Base-by-base conservation (phyloP, 1,284 basidiomycete species). In the Cryptococcus sp. region DNA sequence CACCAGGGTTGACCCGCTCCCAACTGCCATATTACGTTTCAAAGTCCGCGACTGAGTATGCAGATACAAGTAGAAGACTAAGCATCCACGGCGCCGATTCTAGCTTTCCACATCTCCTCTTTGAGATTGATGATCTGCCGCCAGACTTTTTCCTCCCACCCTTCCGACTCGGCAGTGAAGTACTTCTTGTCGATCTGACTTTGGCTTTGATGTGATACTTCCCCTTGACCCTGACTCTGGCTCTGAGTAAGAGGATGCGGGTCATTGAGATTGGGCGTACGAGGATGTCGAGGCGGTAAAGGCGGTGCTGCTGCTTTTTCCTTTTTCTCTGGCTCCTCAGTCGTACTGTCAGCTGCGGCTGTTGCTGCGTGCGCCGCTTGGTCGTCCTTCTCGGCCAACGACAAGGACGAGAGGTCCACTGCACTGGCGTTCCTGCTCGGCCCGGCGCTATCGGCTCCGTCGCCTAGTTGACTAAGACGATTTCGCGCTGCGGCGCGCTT, bases 71-170 rank as follows among this genome's bases (percentile, higher is more conserved):
- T 8, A 45, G 10, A 15, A 48, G 39, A 56, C 40, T 58, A 38
- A 15, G 58, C 65, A 48, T 67, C 66, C 11, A 85, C 69, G 5
- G 85, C 86, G 1, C 92, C 92, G 38, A 93, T 80, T 54, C 91
- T 81, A 39, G 91, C 88, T 85, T 86, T 91, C 79, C 90, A 93
- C 88, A 95, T 92, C 53, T 88, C 88, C 78, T 95, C 91, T 68
- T 88, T 87, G 64, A 96, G 76, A 55, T 83, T 83, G 8, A 89
- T 82, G 16, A 96, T 78, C 79, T 91, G 88, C 68, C 86, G 88
- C 91, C 92, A 96, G 43, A 89, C 88, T 60, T 88, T 84, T 71
- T 91, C 90, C 78, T 95, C 93, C 93, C 92, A 95, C 3, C 85
- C 88, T 22, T 84, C 80, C 4, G 46, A 39, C 23, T 22, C 25